Percentiles rank a stretch among this genome's conserved stretches.
phyloP scores from a whole-genome alignment of 345 rosid species.

The Eucalyptus polyanthemos region DNA sequence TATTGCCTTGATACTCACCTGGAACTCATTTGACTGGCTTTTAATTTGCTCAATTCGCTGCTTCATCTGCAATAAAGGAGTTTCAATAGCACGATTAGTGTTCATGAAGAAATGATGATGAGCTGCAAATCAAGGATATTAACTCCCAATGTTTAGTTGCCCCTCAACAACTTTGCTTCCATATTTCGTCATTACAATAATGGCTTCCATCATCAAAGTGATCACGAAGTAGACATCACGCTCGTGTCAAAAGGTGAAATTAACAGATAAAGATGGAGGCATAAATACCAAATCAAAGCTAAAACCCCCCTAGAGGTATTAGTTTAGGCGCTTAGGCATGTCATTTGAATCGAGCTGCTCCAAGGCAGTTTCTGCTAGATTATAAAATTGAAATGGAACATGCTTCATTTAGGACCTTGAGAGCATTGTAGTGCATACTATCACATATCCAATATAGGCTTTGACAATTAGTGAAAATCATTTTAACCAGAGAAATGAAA shows the following conservation, averaged over 20 bases:
- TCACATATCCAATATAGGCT: not conserved
- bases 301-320: not conserved
- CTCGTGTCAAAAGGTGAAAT: not conserved
- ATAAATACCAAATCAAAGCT: not conserved
- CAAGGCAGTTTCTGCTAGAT: not conserved
- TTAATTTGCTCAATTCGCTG: conserved; percentile 1
- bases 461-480: not conserved
- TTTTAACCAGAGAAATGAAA: not conserved
- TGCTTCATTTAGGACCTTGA: not conserved
- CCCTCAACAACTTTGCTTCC: not conserved
- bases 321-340: not conserved
- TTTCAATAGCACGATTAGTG: not conserved
- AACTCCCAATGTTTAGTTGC: not conserved
- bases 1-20: conserved; percentile 12
- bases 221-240: not conserved
- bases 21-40: conserved; percentile 6
- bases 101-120: not conserved
- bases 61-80: conserved; percentile 33
- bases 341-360: not conserved
- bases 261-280: not conserved
- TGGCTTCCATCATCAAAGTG: not conserved
- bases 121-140: not conserved
- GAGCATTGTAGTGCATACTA: not conserved
- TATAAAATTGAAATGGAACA: not conserved
- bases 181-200: not conserved